Percentiles rank a stretch among this genome's conserved stretches.
Conservation (phyloP, 768 basidiomycete genomes). For the Panaeolus cyanescens region DNA sequence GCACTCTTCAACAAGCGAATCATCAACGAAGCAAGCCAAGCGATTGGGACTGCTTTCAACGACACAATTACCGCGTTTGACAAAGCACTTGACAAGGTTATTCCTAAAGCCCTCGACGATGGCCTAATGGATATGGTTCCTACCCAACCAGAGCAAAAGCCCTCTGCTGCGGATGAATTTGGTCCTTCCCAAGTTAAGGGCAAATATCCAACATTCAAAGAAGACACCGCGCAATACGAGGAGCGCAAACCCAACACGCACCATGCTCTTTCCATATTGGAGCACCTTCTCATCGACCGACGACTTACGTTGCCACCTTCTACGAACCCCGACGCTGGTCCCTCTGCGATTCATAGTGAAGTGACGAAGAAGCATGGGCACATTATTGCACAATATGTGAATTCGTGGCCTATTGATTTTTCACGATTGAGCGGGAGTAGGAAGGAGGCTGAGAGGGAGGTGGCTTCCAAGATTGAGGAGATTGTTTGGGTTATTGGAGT, state of each 20-base stretch:
- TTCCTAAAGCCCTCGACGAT: neutral
- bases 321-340: conserved; percentile 28
- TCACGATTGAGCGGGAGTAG: conserved; percentile 23
- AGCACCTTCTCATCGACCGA: neutral
- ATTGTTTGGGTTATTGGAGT: conserved; percentile 55
- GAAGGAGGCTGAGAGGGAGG: conserved; percentile 18
- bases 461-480: conserved; percentile 64
- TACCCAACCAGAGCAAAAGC: neutral
- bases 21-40: conserved; percentile 4
- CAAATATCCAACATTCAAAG: neutral
- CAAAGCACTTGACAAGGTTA: conserved; percentile 7
- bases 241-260: neutral
- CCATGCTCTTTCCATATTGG: conserved; percentile 19
- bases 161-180: neutral
- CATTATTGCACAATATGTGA: conserved; percentile 40
- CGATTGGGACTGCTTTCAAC: conserved; percentile 8
- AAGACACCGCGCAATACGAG: neutral
- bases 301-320: conserved; percentile 42
- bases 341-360: neutral
- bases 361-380: conserved; percentile 38
- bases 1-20: conserved; percentile 1
- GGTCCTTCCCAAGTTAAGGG: neutral
- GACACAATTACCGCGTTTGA: conserved; percentile 3
- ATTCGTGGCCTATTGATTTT: conserved; percentile 44
- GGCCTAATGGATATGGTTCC: neutral